phyloP scores from a whole-genome alignment of 2,329 filamentous ascomycete species.

The Trichophaea hybrida region DNA sequence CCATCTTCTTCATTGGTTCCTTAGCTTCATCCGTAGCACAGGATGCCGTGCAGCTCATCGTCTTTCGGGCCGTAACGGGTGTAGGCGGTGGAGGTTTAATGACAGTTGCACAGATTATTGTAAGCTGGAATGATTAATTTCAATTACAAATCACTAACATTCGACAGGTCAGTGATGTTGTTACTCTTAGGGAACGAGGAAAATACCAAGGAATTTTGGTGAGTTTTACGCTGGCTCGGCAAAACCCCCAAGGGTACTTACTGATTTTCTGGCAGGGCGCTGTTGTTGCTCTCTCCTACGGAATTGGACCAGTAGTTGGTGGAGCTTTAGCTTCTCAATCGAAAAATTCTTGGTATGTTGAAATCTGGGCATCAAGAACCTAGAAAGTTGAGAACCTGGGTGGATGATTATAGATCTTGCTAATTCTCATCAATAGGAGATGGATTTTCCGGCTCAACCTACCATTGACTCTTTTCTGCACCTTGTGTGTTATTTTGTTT shows the following conservation, averaged over 20 bases:
- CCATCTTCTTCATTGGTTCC: slow-evolving; percentile 35
- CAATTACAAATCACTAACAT: neutral
- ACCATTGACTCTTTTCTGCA: slow-evolving; percentile 19
- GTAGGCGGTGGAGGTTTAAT: slow-evolving; percentile 48
- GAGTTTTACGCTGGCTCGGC: neutral
- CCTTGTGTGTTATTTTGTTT: slow-evolving; percentile 27
- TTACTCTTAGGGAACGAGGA: slow-evolving; percentile 44
- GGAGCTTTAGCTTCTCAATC: slow-evolving; percentile 11
- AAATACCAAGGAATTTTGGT: slow-evolving; percentile 33
- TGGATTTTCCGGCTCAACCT: slow-evolving; percentile 15
- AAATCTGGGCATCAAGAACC: neutral
- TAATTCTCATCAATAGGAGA: slow-evolving; percentile 6
- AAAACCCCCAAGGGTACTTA: neutral
- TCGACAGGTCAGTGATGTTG: slow-evolving; percentile 37
- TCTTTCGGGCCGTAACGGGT: slow-evolving; percentile 46
- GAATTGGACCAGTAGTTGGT: slow-evolving; percentile 16
- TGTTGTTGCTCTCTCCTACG: slow-evolving; percentile 12
- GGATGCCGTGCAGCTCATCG: slow-evolving; percentile 45
- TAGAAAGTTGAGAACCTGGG: neutral
- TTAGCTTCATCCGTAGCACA: slow-evolving; percentile 38
- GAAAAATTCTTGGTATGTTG: slow-evolving; percentile 1
- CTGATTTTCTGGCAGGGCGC: slow-evolving; percentile 1
- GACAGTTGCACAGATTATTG: slow-evolving; percentile 47
- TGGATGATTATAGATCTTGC: neutral
- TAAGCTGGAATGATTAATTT: slow-evolving; percentile 25